Conservation (phyloP, 2,329 filamentous ascomycete genomes). For the Colletotrichum australisinense region DNA sequence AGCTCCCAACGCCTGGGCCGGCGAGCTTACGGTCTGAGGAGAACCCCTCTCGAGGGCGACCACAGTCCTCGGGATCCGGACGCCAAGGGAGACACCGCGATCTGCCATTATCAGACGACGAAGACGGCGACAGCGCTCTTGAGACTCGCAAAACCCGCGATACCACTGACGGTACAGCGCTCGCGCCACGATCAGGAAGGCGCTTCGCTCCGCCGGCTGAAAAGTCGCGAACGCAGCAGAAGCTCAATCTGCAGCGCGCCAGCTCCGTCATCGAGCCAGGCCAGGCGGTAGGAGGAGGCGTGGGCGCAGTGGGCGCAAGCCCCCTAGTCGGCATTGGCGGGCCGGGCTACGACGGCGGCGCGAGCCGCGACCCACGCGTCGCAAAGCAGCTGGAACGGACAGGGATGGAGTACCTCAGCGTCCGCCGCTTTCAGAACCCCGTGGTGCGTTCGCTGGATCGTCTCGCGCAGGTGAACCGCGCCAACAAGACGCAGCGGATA, state of each 20-base stretch:
- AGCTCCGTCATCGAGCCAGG: constrained; percentile 77
- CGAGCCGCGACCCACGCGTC: constrained; percentile 70
- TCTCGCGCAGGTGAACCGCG: constrained; percentile 48
- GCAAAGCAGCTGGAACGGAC: constrained; percentile 75
- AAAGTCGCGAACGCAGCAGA: constrained; percentile 78
- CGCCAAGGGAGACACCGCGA: constrained; percentile 36
- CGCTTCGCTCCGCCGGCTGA: constrained; percentile 58
- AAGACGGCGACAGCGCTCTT: constrained; percentile 38
- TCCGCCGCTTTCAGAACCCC: constrained; percentile 78
- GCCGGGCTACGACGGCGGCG: constrained; percentile 63
- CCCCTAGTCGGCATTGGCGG: constrained; percentile 65
- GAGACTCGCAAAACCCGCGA: background rate
- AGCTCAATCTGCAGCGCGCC: constrained; percentile 79
- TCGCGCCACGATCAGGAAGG: constrained; percentile 57
- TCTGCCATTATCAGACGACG: constrained; percentile 41
- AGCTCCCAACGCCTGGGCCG: constrained; percentile 42
- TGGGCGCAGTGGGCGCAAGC: constrained; percentile 54
- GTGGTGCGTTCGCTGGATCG: constrained; percentile 70
- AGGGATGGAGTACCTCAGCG: constrained; percentile 79
- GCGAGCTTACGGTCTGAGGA: constrained; percentile 47
- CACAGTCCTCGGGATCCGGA: constrained; percentile 55
- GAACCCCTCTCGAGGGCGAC: constrained; percentile 47
- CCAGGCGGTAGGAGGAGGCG: constrained; percentile 53
- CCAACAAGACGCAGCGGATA: constrained; percentile 62
- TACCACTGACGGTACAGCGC: constrained; percentile 50